Conservation (phyloP, 768 basidiomycete species). For the Tylopilus vinaceipallidus region DNA sequence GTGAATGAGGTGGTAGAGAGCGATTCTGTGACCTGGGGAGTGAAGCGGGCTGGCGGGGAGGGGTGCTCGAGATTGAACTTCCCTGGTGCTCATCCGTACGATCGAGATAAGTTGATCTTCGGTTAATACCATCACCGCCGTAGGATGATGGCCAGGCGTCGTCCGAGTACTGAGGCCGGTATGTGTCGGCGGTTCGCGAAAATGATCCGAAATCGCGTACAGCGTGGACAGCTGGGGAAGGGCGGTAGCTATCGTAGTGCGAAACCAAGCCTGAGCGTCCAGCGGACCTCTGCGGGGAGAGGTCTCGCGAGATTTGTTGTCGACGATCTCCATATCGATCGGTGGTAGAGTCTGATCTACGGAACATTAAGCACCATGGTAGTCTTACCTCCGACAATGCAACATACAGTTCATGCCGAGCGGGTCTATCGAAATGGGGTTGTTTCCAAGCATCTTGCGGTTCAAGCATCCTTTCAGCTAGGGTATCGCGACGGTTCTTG, state of each 20-base stretch:
- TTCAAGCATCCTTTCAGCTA: conserved; percentile 62
- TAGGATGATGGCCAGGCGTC: conserved; percentile 32
- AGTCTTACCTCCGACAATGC: conserved; percentile 21
- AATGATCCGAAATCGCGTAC: conserved; percentile 41
- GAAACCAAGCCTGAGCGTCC: conserved; percentile 33
- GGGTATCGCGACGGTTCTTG: conserved; percentile 36
- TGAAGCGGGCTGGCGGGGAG: conserved; percentile 23
- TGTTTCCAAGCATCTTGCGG: conserved; percentile 74
- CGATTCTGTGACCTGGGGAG: conserved; percentile 17
- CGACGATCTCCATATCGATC: conserved; percentile 40
- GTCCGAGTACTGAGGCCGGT: conserved; percentile 47
- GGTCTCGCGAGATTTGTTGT: conserved; percentile 32
- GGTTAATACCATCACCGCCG: conserved; percentile 31
- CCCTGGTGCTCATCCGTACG: conserved; percentile 26
- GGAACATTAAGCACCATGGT: conserved; percentile 12
- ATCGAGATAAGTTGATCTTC: conserved; percentile 23
- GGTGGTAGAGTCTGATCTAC: conserved; percentile 26
- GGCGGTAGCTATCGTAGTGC: conserved; percentile 53
- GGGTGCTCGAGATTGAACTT: conserved; percentile 35
- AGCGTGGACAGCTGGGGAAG: conserved; percentile 32
- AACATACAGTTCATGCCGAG: conserved; percentile 42
- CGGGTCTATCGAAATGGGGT: conserved; percentile 44
- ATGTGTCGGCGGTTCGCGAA: conserved; percentile 43
- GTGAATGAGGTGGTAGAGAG: conserved; percentile 25
- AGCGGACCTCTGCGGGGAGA: conserved; percentile 36